Conservation (phyloP, 306 rosid species). For the Purshia tridentata region DNA sequence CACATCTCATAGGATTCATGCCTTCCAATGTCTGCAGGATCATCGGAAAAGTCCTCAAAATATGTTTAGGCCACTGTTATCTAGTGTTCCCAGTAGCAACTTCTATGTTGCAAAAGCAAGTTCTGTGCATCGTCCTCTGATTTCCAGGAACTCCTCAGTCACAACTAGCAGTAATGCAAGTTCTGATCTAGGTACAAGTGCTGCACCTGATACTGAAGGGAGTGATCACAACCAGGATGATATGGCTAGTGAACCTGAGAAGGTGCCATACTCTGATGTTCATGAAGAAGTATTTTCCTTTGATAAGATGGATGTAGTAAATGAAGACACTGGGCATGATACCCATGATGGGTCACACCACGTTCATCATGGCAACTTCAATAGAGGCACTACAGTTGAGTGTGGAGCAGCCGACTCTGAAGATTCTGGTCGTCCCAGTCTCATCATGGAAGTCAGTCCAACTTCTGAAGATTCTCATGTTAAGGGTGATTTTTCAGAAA, state of each 20-base stretch:
- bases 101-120: slow-evolving; percentile 67
- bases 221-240: slow-evolving; percentile 68
- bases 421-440: slow-evolving; percentile 32
- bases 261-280: slow-evolving; percentile 46
- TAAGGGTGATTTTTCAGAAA: slow-evolving; percentile 40
- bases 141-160: slow-evolving; percentile 74
- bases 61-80: slow-evolving; percentile 88
- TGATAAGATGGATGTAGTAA: slow-evolving; percentile 62
- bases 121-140: slow-evolving; percentile 59
- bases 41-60: slow-evolving; percentile 68
- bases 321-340: slow-evolving; percentile 40
- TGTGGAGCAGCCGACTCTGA: slow-evolving; percentile 31
- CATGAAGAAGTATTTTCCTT: slow-evolving; percentile 70
- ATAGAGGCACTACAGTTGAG: slow-evolving; percentile 32
- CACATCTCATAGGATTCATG: slow-evolving; percentile 25
- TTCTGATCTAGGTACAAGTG: slow-evolving; percentile 57
- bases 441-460: slow-evolving; percentile 34
- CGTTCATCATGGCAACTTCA: slow-evolving; percentile 27
- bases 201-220: slow-evolving; percentile 56
- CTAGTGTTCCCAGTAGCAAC: slow-evolving; percentile 83
- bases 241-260: slow-evolving; percentile 51
- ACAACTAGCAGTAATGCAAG: slow-evolving; percentile 78
- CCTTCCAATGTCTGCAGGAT: slow-evolving; percentile 51
- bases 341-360: slow-evolving; percentile 32
- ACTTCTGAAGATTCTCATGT: slow-evolving; percentile 40